These are phyloP conservation scores for Helichrysum umbraculigerum DNA, from an alignment of 129 eudicot species.

Conservation along the genomic window DNA sequence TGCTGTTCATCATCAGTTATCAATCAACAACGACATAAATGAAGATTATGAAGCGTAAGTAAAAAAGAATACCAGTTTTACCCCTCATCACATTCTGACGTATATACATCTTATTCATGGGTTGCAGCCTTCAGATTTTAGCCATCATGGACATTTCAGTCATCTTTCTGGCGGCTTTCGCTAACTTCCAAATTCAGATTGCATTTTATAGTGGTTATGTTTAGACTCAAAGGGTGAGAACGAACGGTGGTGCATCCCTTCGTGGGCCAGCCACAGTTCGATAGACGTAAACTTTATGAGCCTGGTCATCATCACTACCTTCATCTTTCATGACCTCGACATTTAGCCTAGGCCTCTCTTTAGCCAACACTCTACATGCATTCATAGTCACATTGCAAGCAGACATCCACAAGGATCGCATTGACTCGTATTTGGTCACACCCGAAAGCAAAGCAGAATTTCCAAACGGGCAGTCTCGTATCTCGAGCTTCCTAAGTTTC, in stretches of 20 bases:
- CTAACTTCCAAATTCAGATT: background rate
- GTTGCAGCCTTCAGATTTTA: background rate
- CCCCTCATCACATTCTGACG: constrained; percentile 23
- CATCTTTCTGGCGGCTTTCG: no score
- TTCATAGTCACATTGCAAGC: constrained; percentile 63
- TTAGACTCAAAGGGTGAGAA: constrained; percentile 47
- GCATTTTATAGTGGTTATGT: background rate
- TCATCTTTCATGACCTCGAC: constrained; percentile 71
- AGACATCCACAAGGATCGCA: constrained; percentile 91
- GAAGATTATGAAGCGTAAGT: background rate
- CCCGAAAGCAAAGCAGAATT: constrained; percentile 59
- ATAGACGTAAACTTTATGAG: constrained; percentile 61
- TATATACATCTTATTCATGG: constrained; percentile 39
- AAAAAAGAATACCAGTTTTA: constrained; percentile 27
- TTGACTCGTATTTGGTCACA: constrained; percentile 55
- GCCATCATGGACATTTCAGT: no score
- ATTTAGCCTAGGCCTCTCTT: constrained; percentile 54
- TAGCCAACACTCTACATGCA: constrained; percentile 57
- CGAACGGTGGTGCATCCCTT: constrained; percentile 69
- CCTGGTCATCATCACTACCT: constrained; percentile 43
- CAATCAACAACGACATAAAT: constrained; percentile 4
- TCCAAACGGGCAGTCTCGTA: constrained; percentile 82
- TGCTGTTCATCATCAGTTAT: constrained; percentile 20
- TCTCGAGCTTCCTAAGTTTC: constrained; percentile 69
- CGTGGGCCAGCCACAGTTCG: constrained; percentile 78